Percentiles rank a stretch among this genome's conserved stretches.
phyloP scores from a whole-genome alignment of 2,329 filamentous ascomycete genomes.

The Penicillium sp. region DNA sequence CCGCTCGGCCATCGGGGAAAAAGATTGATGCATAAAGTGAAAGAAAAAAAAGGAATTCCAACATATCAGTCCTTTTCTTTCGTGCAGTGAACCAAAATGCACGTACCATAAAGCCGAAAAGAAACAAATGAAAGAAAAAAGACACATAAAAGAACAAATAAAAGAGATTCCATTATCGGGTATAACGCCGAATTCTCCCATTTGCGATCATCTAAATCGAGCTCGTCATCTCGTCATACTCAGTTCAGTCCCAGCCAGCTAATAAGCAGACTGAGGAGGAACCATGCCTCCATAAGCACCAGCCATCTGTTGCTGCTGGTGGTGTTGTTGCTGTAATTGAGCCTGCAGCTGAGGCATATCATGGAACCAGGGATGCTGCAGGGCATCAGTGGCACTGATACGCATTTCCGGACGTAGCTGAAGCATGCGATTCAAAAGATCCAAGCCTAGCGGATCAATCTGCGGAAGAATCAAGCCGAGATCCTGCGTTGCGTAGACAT shows the following conservation, averaged over 20 bases:
- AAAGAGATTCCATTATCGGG: slow-evolving; percentile 25
- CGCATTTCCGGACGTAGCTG: slow-evolving; percentile 90
- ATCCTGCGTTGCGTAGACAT: slow-evolving; percentile 92
- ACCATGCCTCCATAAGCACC: slow-evolving; percentile 45
- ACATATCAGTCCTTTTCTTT: slow-evolving; percentile 2
- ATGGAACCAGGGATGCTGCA: slow-evolving; percentile 91
- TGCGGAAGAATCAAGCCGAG: slow-evolving; percentile 84
- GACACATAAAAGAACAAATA: slow-evolving; percentile 10
- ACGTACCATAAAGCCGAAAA: neutral
- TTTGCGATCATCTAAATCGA: slow-evolving; percentile 32
- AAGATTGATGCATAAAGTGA: neutral
- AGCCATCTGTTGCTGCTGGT: slow-evolving; percentile 41
- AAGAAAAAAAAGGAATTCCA: neutral
- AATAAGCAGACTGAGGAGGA: slow-evolving; percentile 42
- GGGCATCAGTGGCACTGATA: slow-evolving; percentile 82
- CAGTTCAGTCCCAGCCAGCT: slow-evolving; percentile 10
- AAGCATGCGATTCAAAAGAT: slow-evolving; percentile 86
- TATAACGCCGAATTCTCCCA: slow-evolving; percentile 37
- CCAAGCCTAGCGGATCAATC: slow-evolving; percentile 84
- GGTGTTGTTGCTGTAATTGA: slow-evolving; percentile 50
- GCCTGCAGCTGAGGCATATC: slow-evolving; percentile 62
- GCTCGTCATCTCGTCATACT: slow-evolving; percentile 34
- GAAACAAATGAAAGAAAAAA: slow-evolving; percentile 3
- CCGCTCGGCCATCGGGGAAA: too few relatives aligned
- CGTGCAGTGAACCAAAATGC: neutral